Evolutionary conservation across 2,329 filamentous ascomycete genomes (phyloP).

Genomic region (Stemphylium beticola): DNA sequence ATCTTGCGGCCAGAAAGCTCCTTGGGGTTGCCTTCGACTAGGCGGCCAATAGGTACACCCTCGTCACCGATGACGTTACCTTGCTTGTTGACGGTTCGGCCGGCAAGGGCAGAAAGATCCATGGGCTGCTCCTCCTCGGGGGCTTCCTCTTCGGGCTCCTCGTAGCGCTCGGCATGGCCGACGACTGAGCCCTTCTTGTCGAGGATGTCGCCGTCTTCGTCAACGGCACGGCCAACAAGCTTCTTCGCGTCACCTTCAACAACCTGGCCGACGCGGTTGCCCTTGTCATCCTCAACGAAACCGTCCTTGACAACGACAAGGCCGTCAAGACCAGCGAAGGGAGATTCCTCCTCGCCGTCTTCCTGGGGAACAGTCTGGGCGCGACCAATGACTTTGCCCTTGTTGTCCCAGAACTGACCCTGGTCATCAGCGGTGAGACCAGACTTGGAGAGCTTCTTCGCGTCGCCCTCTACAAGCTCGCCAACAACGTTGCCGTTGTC

Average conservation of each 20-base stretch:
- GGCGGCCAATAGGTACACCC: constrained; percentile 63
- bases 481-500: constrained; percentile 55
- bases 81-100: constrained; percentile 58
- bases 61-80: constrained; percentile 59
- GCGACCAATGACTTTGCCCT: constrained; percentile 59
- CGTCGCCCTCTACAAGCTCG: constrained; percentile 58
- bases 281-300: constrained; percentile 58
- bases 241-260: constrained; percentile 60
- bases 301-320: constrained; percentile 58
- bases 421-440: constrained; percentile 54
- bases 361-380: constrained; percentile 56
- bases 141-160: constrained; percentile 68
- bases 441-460: constrained; percentile 60
- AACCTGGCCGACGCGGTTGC: constrained; percentile 57
- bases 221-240: constrained; percentile 57
- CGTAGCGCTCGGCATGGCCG: constrained; percentile 60
- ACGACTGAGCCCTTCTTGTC: constrained; percentile 61
- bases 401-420: constrained; percentile 62
- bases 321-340: constrained; percentile 59
- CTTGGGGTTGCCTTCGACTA: constrained; percentile 70
- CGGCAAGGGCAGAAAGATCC: constrained; percentile 55
- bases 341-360: constrained; percentile 55
- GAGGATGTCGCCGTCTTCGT: constrained; percentile 60
- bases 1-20: constrained; percentile 71
- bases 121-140: constrained; percentile 51